These are phyloP conservation scores for Serendipita sp. DNA, from an alignment of 768 basidiomycete genomes.

Conservation along the genomic window DNA sequence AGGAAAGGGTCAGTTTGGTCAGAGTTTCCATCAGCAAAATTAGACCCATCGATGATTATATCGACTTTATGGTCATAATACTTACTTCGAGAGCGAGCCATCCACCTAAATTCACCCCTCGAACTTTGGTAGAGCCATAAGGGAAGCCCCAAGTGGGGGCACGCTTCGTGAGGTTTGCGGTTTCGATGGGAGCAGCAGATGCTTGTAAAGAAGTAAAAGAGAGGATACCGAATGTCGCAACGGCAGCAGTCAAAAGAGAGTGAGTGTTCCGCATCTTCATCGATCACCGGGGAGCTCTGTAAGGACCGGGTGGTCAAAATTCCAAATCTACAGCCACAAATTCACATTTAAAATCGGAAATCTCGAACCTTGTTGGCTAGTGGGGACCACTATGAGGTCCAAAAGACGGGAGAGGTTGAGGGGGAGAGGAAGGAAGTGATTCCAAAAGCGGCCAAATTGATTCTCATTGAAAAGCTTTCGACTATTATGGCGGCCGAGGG, in stretches of 20 bases:
- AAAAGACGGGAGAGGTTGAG: no score
- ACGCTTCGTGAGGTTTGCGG: background rate
- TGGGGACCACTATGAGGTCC: no score
- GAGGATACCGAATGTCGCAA: background rate
- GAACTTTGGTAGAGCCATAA: constrained; percentile 56
- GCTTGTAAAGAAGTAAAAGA: background rate
- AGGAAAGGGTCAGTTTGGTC: background rate
- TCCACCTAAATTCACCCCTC: constrained; percentile 71
- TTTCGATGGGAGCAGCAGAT: background rate
- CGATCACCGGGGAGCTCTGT: background rate
- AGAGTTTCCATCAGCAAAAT: background rate
- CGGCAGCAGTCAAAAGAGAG: background rate
- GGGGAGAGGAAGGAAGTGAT: no score
- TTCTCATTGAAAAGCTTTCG: no score
- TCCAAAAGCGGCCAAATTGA: no score
- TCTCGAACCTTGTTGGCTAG: no score
- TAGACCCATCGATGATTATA: background rate
- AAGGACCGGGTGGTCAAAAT: background rate
- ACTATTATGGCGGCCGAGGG: no score
- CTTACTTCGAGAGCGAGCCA: constrained; percentile 40
- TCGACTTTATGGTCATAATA: background rate
- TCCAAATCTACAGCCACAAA: no score
- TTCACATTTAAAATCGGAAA: no score
- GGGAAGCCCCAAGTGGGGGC: constrained; percentile 41
- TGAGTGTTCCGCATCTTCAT: background rate